A percentile compares a stretch with the other conserved stretches of the same genome.
phyloP scores from a whole-genome alignment of 169 alveolate genomes.

The Neospora caninum region DNA sequence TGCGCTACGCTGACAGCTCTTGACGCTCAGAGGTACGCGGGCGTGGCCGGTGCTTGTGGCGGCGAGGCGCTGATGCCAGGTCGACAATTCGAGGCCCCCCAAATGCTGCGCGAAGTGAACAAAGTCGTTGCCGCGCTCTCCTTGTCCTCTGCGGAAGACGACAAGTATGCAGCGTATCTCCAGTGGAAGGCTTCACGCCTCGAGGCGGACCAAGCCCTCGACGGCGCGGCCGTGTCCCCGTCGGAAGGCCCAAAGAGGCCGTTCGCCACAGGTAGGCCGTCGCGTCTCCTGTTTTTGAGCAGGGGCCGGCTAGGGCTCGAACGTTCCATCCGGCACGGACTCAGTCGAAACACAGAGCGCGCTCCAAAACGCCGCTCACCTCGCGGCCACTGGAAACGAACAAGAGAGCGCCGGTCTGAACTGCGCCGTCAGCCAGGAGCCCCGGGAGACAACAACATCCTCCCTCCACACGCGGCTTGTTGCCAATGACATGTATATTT shows the following conservation, averaged over 20 bases:
- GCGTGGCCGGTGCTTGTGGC: constrained; percentile 31
- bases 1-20: constrained; percentile 37
- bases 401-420: no score
- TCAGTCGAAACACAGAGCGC: no score
- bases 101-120: constrained; percentile 55
- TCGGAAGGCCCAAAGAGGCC: no score
- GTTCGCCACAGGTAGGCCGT: not conserved
- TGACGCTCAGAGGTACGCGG: constrained; percentile 53
- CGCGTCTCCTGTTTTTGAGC: not conserved
- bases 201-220: not conserved
- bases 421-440: no score
- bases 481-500: no score
- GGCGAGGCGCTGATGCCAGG: constrained; percentile 38
- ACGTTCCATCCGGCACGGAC: no score
- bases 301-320: no score
- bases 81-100: constrained; percentile 30
- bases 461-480: no score
- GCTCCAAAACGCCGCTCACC: no score
- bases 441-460: no score
- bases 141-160: constrained; percentile 22
- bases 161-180: not conserved
- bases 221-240: not conserved
- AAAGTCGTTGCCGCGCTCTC: constrained; percentile 55
- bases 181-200: not conserved
- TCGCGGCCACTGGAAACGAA: no score